Evolutionary conservation across 768 basidiomycete species (phyloP), one percentile per base, ranked within the genome.

Genomic region (Boletus edulis): DNA sequence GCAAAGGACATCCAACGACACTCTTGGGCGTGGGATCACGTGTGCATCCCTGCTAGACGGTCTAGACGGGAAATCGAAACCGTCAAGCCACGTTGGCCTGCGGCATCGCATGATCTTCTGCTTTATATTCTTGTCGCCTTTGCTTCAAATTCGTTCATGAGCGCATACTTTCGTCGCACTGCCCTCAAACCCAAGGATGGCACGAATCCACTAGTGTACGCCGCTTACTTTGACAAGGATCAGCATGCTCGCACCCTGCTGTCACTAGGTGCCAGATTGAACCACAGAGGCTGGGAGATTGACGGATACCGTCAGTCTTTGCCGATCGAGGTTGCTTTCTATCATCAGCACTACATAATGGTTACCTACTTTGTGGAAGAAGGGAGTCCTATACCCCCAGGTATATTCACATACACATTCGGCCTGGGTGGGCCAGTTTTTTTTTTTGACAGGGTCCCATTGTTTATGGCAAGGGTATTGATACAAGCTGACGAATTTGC

Each of bases 121-220:
- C 50, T 53, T 6, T 55, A 55, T 18, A 24, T 45, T 12, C 50
- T 55, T n/a, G 31, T 53, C 0, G 52, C 46, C 18, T 53, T 41
- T 5, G 52, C 46, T 13, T 20, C 52, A 27, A 35, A 34, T n/a
- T 47, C 52, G 5, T 17, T 53, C 3, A 3, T 53, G 17, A 13
- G 4, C 0, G 13, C 15, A 11, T 32, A 44, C 22, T 11, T 52
- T 31, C 54, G 51, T 18, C 20, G 24, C 0, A 12, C 20, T 3
- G 12, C 17, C 10, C 27, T 52, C 5, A 37, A 22, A n/a, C 51
- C 20, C 9, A 55, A 41, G 43, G 38, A 55, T 2, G 51, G 54
- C 31, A 40, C 38, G 8, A 55, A 54, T 35, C 54, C 54, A 15
- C 12, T 55, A 22, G 38, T 55, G 7, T 55, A 55, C 27, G 38